Base-by-base conservation (phyloP, 1,139 yeast species). In the Candida sp. region DNA sequence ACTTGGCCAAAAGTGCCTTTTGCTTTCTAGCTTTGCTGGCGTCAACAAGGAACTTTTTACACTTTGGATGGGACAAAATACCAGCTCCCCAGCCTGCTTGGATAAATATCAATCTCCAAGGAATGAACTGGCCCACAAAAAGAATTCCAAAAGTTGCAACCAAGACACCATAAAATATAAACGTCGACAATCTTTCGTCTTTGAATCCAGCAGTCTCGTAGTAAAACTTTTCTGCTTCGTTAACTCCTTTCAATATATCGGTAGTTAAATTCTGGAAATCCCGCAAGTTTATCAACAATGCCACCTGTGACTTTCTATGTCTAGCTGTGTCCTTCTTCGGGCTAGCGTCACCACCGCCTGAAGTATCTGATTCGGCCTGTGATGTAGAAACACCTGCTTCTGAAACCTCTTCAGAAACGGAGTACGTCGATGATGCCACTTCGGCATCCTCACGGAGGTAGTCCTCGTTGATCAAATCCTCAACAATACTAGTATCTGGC, bases 201-300 rank as follows among this genome's bases (percentile, higher is more conserved):
- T 78, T 78, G 63, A 91, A 91, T 3, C 88, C 88, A 9, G 90
- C 90, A 4, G 87, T 79, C 12, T 87, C 88, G 57, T 73, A 78
- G 60, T 85, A 74, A 52, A 85, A 80, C 22, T 68, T 69, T 51
- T 90, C 93, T 3, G 81, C 68, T 17, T 72, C 67, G 27, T 86
- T 86, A 47, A 84, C 69, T 0, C 77, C 66, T 28, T 73, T 68
- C 31, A 90, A 75, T 3, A 88, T 55, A 48, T 83, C 83, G 0
- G 87, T 73, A 25, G 92, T 81, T 41, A 84, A 68, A 51, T 85
- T 84, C 60, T 87, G 92, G 38, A 86, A 70, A 56, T 85, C 88
- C 49, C 85, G 72, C 78, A 86, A 74, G 47, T 83, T 83, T 61
- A 78, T 75, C 57, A 84, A 62, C 33, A 82, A 66, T 8, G 78